Evolutionary conservation across 306 rosid genomes (phyloP).

Genomic region (Fagus sylvatica): DNA sequence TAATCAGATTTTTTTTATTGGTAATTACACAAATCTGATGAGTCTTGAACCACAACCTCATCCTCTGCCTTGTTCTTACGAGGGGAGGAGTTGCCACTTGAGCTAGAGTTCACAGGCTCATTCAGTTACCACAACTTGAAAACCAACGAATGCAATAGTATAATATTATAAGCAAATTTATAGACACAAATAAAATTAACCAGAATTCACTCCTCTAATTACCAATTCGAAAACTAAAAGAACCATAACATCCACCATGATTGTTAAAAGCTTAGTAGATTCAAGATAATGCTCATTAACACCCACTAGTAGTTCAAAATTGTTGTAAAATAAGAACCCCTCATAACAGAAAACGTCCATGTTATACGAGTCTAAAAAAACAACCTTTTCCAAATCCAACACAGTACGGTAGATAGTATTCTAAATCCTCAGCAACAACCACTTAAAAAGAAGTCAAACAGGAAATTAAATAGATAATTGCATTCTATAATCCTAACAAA

Average conservation of each 20-base stretch:
- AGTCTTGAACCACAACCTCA: too few species aligned
- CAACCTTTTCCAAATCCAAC: not conserved
- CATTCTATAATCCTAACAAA: not conserved
- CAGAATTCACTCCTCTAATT: not conserved
- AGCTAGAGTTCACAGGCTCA: not conserved
- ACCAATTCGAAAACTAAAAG: not conserved
- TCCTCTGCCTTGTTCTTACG: too few species aligned
- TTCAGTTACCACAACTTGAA: slow-evolving; percentile 2
- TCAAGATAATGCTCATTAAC: not conserved
- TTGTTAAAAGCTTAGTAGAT: too few species aligned
- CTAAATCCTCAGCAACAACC: not conserved
- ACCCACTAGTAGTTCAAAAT: not conserved
- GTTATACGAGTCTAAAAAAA: not conserved
- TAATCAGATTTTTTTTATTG: slow-evolving; percentile 15
- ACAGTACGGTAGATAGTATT: not conserved
- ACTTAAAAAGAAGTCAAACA: too few species aligned
- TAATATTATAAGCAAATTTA: not conserved
- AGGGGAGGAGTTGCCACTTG: too few species aligned
- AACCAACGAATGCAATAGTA: not conserved
- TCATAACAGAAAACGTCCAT: not conserved
- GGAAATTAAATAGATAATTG: not conserved
- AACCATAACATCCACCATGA: not conserved
- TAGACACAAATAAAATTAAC: not conserved
- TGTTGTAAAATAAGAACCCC: not conserved
- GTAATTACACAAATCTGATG: slow-evolving; percentile 3